phyloP scores from a whole-genome alignment of 2,329 filamentous ascomycete genomes.

The Fusarium agapanthi region DNA sequence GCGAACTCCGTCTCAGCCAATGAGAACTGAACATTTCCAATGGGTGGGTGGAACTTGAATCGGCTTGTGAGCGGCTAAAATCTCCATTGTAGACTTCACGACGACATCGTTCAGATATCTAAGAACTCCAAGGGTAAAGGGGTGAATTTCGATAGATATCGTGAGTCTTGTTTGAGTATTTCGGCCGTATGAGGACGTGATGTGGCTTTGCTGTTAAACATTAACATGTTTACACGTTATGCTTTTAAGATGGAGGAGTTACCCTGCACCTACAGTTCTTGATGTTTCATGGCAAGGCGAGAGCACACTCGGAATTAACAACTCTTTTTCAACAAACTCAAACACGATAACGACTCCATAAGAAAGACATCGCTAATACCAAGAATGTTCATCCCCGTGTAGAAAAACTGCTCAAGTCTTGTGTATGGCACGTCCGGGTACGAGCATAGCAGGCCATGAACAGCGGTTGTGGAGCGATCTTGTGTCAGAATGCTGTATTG shows the following conservation, averaged over 20 bases:
- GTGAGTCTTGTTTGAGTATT: neutral
- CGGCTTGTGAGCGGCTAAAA: neutral
- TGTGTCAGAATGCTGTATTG: neutral
- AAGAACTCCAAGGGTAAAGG: too few relatives aligned
- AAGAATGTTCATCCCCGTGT: neutral
- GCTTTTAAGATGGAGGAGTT: neutral
- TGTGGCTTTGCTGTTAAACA: neutral
- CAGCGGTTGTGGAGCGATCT: rapidly evolving
- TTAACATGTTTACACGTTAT: neutral
- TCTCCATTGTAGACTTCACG: neutral
- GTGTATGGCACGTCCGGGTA: neutral
- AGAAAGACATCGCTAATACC: neutral
- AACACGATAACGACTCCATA: too few relatives aligned
- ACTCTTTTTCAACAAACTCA: neutral
- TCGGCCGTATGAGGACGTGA: neutral
- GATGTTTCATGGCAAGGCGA: neutral
- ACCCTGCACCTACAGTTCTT: too few relatives aligned
- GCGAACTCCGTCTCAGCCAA: constrained; percentile 11
- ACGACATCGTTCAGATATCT: too few relatives aligned
- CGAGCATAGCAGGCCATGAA: too few relatives aligned
- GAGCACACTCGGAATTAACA: neutral
- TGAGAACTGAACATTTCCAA: neutral
- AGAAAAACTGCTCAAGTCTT: neutral
- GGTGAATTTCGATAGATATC: too few relatives aligned
- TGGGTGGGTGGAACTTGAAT: neutral